Percentiles rank a stretch among this genome's conserved stretches.
These are phyloP conservation scores for Alternaria conjuncta DNA, from an alignment of 2,329 filamentous ascomycete species.

Conservation along the genomic window DNA sequence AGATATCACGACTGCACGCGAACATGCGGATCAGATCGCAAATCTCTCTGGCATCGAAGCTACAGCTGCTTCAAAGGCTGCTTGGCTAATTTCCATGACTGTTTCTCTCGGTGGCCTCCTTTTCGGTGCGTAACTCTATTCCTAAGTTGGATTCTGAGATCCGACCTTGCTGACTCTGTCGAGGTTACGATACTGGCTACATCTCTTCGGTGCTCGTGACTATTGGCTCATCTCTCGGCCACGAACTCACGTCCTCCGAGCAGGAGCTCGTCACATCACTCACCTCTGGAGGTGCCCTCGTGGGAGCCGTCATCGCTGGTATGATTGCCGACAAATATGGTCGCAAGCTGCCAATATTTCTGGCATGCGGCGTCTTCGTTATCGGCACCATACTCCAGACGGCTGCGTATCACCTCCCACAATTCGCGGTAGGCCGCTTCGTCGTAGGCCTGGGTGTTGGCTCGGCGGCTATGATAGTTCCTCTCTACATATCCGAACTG, in stretches of 20 bases:
- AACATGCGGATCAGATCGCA: slow-evolving; percentile 24
- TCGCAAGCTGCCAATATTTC: slow-evolving; percentile 39
- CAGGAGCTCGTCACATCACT: slow-evolving; percentile 50
- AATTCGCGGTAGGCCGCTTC: slow-evolving; percentile 40
- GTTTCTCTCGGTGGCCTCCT: slow-evolving; percentile 38
- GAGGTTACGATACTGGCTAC: slow-evolving; percentile 49
- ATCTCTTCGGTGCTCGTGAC: slow-evolving; percentile 49
- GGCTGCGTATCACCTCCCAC: slow-evolving; percentile 30
- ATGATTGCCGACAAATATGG: slow-evolving; percentile 46
- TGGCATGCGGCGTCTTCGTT: slow-evolving; percentile 37
- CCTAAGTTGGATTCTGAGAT: no score
- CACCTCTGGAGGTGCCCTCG: slow-evolving; percentile 47
- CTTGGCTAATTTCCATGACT: slow-evolving; percentile 38
- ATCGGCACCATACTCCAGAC: slow-evolving; percentile 40
- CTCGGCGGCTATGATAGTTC: slow-evolving; percentile 40
- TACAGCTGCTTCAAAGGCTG: slow-evolving; percentile 35
- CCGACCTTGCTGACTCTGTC: background rate
- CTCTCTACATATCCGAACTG: slow-evolving; percentile 39
- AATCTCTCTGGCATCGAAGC: slow-evolving; percentile 36
- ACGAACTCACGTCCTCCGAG: slow-evolving; percentile 39
- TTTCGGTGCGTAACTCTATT: slow-evolving; percentile 25
- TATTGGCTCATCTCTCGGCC: slow-evolving; percentile 43
- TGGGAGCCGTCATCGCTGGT: slow-evolving; percentile 48
- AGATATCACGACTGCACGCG: slow-evolving; percentile 21
- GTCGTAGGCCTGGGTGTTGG: slow-evolving; percentile 42